Evolutionary conservation across 345 rosid species (phyloP), one percentile per base, ranked within the genome.

Genomic region (Arabidopsis suecica): DNA sequence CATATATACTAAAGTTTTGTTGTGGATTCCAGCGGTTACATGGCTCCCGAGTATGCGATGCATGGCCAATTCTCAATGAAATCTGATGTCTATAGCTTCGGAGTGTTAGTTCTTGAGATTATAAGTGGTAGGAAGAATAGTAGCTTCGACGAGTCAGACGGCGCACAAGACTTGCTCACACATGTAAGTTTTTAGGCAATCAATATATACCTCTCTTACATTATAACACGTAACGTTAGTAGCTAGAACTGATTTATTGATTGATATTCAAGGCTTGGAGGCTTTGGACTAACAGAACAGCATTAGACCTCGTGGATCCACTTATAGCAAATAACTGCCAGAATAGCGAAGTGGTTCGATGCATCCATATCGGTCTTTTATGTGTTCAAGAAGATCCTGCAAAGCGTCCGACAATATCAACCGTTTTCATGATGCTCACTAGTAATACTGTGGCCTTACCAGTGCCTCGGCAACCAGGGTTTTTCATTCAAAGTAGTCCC

Each of bases 91-190:
- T 62, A 76, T 12, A 69, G 80, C 51, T 70, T 69, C 0, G 80
- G 80, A 53, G 71, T 69, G 14, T 53, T 69, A 45, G 65, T 76
- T 44, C 74, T 76, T 53, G 80, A 76, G 59, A 69, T 76, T 14
- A 44, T 76, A 28, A 62, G 80, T 0, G 80, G 76, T 1, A 62
- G 9, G 22, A 61, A 22, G 53, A 76, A 69, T 9, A 69, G 23
- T 42, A 76, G 71, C 41, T 76, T 62, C 53, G 2, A 53, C 22
- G 13, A 34, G 5, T 54, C 40, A 14, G 36, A 48, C 5, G 13
- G 8, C 0, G 5, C 5, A 37, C 67, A 20, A 1, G 37, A 67
- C 54, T 38, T 75, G 60, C 14, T 40, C 18, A 6, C 73, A 7
- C 38, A 66, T 62, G 80, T 77, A 61, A 33, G 80, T 69, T 45